Conservation (phyloP, 2,329 filamentous ascomycete genomes). For the Penicillium sclerotiorum region DNA sequence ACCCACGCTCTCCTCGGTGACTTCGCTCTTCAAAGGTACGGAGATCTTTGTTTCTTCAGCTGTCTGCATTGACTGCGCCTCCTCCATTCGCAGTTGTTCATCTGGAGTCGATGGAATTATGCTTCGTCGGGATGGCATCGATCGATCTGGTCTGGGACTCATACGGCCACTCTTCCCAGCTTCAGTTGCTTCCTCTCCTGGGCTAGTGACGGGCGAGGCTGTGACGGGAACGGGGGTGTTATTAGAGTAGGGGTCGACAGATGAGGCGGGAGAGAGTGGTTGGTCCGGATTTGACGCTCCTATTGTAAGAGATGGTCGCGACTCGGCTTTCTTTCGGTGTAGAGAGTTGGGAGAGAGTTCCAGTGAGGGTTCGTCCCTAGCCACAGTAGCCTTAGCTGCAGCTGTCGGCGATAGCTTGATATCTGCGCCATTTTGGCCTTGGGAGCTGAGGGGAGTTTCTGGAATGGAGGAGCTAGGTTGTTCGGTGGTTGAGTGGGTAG, state of each 20-base stretch:
- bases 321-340: slow-evolving; percentile 31
- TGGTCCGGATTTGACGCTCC: slow-evolving; percentile 36
- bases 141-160: slow-evolving; percentile 27
- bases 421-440: slow-evolving; percentile 26
- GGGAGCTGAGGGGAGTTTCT: slow-evolving; percentile 28
- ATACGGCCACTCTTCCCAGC: slow-evolving; percentile 48
- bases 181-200: slow-evolving; percentile 62
- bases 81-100: slow-evolving; percentile 60
- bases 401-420: slow-evolving; percentile 22
- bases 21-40: slow-evolving; percentile 27
- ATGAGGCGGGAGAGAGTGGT: slow-evolving; percentile 62
- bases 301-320: slow-evolving; percentile 31
- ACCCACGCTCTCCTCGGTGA: slow-evolving; percentile 28
- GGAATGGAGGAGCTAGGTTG: slow-evolving; percentile 16
- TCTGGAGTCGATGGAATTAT: slow-evolving; percentile 57
- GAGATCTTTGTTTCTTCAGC: slow-evolving; percentile 18
- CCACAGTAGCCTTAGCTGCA: slow-evolving; percentile 20
- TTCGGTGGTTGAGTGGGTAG: slow-evolving; percentile 50
- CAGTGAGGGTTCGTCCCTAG: slow-evolving; percentile 16
- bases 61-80: slow-evolving; percentile 50
- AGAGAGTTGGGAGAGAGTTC: slow-evolving; percentile 20
- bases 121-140: slow-evolving; percentile 27
- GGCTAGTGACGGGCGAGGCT: slow-evolving; percentile 72
- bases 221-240: slow-evolving; percentile 71
- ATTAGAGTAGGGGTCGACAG: slow-evolving; percentile 68